A percentile compares a stretch with the other conserved stretches of the same genome.
phyloP scores from a whole-genome alignment of 352 stramenopile genomes.

The Globisporangium takayamanum region DNA sequence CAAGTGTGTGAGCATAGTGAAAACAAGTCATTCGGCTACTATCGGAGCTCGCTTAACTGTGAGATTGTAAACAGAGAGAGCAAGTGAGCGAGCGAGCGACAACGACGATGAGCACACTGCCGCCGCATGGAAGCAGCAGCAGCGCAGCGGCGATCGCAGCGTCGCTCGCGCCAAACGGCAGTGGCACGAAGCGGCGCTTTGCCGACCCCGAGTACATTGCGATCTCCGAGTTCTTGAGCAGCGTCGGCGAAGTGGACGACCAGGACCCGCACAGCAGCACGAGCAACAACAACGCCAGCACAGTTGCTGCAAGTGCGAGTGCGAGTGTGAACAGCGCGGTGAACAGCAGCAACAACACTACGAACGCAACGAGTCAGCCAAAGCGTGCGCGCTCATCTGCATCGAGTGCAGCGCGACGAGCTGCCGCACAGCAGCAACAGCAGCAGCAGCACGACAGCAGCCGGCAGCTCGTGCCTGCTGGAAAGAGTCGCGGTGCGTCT shows the following conservation, averaged over 20 bases:
- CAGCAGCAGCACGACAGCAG: neutral
- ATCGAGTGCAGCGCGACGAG: neutral
- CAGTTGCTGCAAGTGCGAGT: neutral
- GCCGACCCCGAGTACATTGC: conserved; percentile 56
- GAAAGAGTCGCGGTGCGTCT: conserved; percentile 1
- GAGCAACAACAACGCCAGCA: neutral
- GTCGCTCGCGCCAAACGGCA: conserved; percentile 3
- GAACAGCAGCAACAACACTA: neutral
- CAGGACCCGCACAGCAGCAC: conserved; percentile 6
- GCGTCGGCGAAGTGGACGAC: conserved; percentile 63
- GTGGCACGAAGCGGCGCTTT: conserved; percentile 18
- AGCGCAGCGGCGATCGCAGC: conserved; percentile 12
- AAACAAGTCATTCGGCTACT: no score
- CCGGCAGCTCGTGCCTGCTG: neutral
- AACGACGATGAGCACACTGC: conserved; percentile 11
- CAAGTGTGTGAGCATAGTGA: no score
- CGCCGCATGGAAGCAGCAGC: conserved; percentile 1
- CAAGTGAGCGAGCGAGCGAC: conserved; percentile 23
- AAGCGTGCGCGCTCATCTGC: conserved; percentile 10
- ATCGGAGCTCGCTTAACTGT: no score
- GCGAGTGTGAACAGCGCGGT: neutral
- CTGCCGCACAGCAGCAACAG: neutral
- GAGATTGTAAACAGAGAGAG: no score
- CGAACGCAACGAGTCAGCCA: neutral
- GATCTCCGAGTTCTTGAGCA: conserved; percentile 61